Conservation (phyloP, 164 flowering plant genomes). For the Aristolochia fimbriata region DNA sequence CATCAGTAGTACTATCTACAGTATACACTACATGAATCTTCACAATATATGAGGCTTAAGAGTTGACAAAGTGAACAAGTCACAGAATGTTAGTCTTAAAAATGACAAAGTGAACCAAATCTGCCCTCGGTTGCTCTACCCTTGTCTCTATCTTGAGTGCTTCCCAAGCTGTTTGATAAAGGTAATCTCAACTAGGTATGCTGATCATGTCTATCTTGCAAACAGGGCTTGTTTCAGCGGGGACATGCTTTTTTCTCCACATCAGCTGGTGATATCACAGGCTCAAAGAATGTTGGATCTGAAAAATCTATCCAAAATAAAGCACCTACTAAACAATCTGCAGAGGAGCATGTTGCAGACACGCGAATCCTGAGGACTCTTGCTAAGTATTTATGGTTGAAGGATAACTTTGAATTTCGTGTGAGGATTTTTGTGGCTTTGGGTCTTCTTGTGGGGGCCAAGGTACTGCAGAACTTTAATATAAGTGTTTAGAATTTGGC, state of each 20-base stretch:
- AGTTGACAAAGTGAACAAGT: too few species aligned
- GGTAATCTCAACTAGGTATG: too few species aligned
- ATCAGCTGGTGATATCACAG: conserved; percentile 17
- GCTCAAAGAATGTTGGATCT: conserved; percentile 11
- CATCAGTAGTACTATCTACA: too few species aligned
- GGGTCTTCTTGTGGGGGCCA: conserved; percentile 76
- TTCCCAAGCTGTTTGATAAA: too few species aligned
- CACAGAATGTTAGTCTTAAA: too few species aligned
- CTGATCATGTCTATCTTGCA: neutral
- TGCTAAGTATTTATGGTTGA: conserved; percentile 79
- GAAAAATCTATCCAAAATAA: conserved; percentile 15
- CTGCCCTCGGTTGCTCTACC: too few species aligned
- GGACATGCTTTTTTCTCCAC: conserved; percentile 44
- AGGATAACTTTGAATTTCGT: conserved; percentile 77
- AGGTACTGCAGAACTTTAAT: conserved; percentile 24
- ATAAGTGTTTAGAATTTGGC: neutral
- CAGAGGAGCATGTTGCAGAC: conserved; percentile 42
- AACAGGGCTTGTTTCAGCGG: conserved; percentile 24
- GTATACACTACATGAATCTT: too few species aligned
- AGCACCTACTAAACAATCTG: conserved; percentile 7
- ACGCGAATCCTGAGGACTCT: conserved; percentile 61
- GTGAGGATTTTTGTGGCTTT: conserved; percentile 62
- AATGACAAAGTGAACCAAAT: too few species aligned
- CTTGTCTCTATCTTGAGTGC: neutral
- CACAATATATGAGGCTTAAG: too few species aligned